Evolutionary conservation across 148 eudicot genomes (phyloP).

Genomic region (Chenopodium suecicum): DNA sequence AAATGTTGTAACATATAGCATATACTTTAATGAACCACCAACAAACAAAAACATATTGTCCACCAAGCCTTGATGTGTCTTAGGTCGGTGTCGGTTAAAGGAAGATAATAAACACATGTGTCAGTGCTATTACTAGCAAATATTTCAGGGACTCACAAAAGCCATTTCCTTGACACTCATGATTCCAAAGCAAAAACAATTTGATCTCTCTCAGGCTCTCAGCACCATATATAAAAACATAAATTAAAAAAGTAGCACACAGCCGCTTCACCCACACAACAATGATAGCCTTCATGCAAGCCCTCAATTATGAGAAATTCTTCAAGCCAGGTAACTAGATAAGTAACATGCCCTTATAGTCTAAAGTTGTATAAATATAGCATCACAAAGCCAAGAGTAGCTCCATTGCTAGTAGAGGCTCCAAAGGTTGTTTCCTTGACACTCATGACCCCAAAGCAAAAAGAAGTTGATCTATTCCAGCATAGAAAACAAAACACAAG

Average conservation of each 20-base stretch:
- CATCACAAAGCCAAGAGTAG: not conserved
- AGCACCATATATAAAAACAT: not conserved
- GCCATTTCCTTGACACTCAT: not conserved
- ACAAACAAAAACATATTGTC: not conserved
- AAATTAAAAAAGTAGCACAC: too few relatives aligned
- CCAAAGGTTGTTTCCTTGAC: not conserved
- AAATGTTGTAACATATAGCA: not conserved
- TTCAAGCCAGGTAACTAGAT: not conserved
- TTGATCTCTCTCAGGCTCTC: not conserved
- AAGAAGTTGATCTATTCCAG: not conserved
- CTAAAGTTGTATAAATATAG: not conserved
- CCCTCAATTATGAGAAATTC: not conserved
- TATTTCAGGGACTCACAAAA: not conserved
- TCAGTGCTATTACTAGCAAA: not conserved
- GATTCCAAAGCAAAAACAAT: not conserved
- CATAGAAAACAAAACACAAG: not conserved
- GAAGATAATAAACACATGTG: too few relatives aligned
- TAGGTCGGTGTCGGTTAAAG: too few relatives aligned
- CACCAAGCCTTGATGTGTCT: too few relatives aligned
- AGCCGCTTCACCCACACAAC: not conserved
- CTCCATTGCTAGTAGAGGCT: not conserved
- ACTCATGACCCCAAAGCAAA: not conserved
- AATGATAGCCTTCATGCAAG: not conserved
- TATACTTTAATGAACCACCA: not conserved
- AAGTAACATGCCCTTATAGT: not conserved